A percentile compares a stretch with the other conserved stretches of the same genome.
Evolutionary conservation across 768 basidiomycete genomes (phyloP).

Genomic region (Trametes gibbosa): DNA sequence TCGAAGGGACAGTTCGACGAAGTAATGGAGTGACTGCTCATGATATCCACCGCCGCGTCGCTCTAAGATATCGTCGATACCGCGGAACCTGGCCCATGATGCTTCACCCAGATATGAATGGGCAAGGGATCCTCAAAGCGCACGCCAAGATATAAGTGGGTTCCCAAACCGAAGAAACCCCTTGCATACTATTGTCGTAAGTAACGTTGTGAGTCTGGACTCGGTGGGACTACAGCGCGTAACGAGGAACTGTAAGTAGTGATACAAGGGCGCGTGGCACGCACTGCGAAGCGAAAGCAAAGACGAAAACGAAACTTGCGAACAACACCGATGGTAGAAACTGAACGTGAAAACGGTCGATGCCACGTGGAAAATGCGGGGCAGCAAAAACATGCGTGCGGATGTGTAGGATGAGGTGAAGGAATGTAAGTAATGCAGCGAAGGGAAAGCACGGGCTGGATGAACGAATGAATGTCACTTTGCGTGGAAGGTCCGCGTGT

Average conservation of each 20-base stretch:
- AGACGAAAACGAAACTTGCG: conserved; percentile 12
- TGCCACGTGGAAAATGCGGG: conserved; percentile 8
- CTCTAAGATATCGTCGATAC: too few relatives aligned
- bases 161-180: conserved; percentile 16
- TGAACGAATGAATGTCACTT: conserved; percentile 18
- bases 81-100: too few relatives aligned
- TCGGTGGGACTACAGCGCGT: conserved; percentile 7
- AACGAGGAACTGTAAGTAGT: not conserved
- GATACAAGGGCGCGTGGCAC: conserved; percentile 14
- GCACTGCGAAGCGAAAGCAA: conserved; percentile 22
- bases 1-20: too few relatives aligned
- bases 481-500: conserved; percentile 19
- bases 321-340: conserved; percentile 6
- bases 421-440: conserved; percentile 16
- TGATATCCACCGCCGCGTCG: too few relatives aligned
- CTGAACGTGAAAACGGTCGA: conserved; percentile 8
- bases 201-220: conserved; percentile 9
- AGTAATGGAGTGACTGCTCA: too few relatives aligned
- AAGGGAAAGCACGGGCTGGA: conserved; percentile 11
- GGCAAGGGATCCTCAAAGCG: too few relatives aligned
- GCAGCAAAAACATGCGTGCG: not conserved
- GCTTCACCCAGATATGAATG: too few relatives aligned
- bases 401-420: not conserved
- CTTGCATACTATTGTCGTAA: conserved; percentile 17
- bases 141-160: not conserved